These are phyloP conservation scores for Inga laurina DNA, from an alignment of 306 rosid species.

Conservation along the genomic window DNA sequence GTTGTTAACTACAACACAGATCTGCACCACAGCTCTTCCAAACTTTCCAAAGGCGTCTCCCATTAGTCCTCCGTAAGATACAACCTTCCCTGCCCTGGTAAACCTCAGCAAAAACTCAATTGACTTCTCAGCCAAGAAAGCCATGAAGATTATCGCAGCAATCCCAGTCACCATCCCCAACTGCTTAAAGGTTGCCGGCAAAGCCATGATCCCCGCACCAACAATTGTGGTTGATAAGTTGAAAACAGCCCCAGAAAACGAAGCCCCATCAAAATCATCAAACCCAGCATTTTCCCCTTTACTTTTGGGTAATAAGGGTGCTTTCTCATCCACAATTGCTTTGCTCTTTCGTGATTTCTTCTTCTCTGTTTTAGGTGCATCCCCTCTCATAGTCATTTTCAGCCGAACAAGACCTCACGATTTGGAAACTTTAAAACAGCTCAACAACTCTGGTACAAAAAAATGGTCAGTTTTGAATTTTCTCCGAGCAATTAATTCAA, in stretches of 20 bases:
- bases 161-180: conserved; percentile 80
- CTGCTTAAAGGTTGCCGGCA: conserved; percentile 87
- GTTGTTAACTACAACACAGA: conserved; percentile 72
- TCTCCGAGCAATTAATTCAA: conserved; percentile 24
- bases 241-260: conserved; percentile 87
- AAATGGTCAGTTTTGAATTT: conserved; percentile 26
- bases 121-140: conserved; percentile 76
- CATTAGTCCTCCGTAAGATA: conserved; percentile 86
- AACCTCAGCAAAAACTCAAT: conserved; percentile 77
- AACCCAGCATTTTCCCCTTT: conserved; percentile 55
- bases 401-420: conserved; percentile 17
- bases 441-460: conserved; percentile 21
- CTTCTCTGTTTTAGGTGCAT: conserved; percentile 61
- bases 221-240: conserved; percentile 87
- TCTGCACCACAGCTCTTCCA: conserved; percentile 68
- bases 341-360: conserved; percentile 58
- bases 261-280: conserved; percentile 90
- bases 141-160: conserved; percentile 63
- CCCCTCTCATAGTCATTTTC: conserved; percentile 63
- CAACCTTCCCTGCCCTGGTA: conserved; percentile 75
- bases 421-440: conserved; percentile 26
- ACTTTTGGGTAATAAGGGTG: conserved; percentile 76
- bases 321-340: conserved; percentile 61
- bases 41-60: conserved; percentile 79
- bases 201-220: conserved; percentile 96